Evolutionary conservation across 768 basidiomycete genomes (phyloP), one percentile per base, ranked within the genome.

Genomic region (Amanita brunnescens): DNA sequence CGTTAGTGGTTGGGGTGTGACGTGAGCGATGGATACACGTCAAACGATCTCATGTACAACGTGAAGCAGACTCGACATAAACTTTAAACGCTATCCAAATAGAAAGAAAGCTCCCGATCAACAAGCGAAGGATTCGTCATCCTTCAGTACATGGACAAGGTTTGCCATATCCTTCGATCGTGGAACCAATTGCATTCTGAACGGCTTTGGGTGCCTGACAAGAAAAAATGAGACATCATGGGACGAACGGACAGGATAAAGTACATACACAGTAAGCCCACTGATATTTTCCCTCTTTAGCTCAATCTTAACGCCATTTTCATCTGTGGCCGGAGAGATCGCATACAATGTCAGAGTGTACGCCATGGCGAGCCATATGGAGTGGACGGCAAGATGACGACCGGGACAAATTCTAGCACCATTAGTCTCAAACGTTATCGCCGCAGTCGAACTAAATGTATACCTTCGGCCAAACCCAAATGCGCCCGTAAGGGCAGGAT

Each of bases 381-480:
- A 61, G 18, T 54, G 48, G 18, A 61, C 58, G 8, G 61, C 63
- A 45, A 62, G 61, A 51, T 61, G 56, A 35, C 60, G 55, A 26
- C 63, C 63, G 3, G 61, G 61, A 40, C 62, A 64, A 14, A 54
- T 48, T 24, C 49, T 51, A 26, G 30, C 4, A 32, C n/a, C 5
- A 9, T 39, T 33, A 43, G 30, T 29, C 16, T 7, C 2, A 43
- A 6, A 41, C 20, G 2, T 37, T n/a, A 16, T 32, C 32, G 16
- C 12, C 2, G 14, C 6, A 9, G 18, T 12, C 21, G 12, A 21
- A 16, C 26, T 29, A 33, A 1, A 6, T 20, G 33, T 53, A 18
- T 55, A 61, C 68, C 69, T 57, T 52, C 69, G 58, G 33, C 67
- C 67, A 47, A 64, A 70, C 9, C 69, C 69, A 50, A 68, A 70